Evolutionary conservation across 345 rosid genomes (phyloP), one percentile per base, ranked within the genome.

Genomic region (Stellera chamaejasme): DNA sequence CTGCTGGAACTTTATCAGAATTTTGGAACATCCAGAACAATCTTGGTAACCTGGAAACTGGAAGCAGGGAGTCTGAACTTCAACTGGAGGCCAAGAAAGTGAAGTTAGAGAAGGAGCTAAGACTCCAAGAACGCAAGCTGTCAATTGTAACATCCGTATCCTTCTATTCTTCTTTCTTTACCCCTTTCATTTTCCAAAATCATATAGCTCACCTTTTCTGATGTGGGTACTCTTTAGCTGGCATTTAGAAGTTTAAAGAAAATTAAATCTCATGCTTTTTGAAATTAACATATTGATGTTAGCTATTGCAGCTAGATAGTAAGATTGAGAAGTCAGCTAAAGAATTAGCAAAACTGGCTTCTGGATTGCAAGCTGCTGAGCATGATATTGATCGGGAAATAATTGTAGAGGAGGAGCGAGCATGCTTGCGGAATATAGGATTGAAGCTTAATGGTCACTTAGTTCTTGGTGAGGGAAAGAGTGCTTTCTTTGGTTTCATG

Each of bases 401-500:
- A 65, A 56, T 89, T 61, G 80, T 92, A 39, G 73, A 73, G 51
- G 97, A 89, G 73, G 97, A 89, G 69, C 79, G 87, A 70, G 84
- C 74, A 69, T 77, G 88, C 76, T 78, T 89, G 27, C 74, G 72
- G 64, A 82, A 74, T 72, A 75, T 89, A 12, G 97, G 85, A 57
- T 69, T 83, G 66, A 84, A 76, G 77, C 73, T 86, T 82, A 72
- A 55, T n/a, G 62, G 83, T 60, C 62, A 59, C 72, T 77, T 89
- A 53, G 72, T 80, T 59, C 95, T 89, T 60, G 97, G 97, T 84
- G 66, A 50, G 77, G 56, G 59, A 70, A 39, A 59, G n/a, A 52
- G 48, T 48, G n/a, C 51, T 63, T 27, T 64, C 52, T n/a, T 43
- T 65, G 14, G 11, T 19, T 10, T 58, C 52, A 10, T 49, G 13